Base-by-base conservation (phyloP, 768 basidiomycete species). In the Lactarius indigo region DNA sequence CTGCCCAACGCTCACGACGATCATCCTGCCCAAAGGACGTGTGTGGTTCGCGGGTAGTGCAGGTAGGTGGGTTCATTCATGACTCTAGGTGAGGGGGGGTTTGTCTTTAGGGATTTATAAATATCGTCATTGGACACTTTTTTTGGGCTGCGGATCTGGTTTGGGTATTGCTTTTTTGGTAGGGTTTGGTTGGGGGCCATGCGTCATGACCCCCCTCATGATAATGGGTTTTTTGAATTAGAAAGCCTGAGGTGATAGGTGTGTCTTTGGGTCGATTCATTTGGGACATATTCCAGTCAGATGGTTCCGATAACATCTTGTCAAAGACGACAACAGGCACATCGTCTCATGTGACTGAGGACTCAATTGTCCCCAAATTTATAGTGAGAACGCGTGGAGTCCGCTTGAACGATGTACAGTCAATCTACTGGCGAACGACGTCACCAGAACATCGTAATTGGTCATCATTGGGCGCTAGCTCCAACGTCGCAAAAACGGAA, bases 1-100 rank as follows among this genome's bases (percentile, higher is more conserved):
- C 30, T 89, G 87, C 73, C 84, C 85, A 4, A 85, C 86, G 0
- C 77, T 89, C 35, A 79, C 79, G 64, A 88, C 88, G 0, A 85
- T 89, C 61, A 87, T 89, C 18, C 75, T 89, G 0, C 87, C 88
- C 0, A 80, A 80, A 65, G 88, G 88, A 2, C 75, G 81, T 61
- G 82, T 88, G 9, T 89, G 88, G 88, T 87, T 86, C 61, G 65
- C 69, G 62, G 70, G 66, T 63, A 72, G 57, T 64, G 70, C 56
- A 68, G 73, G 54, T 60, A 68, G 42, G 33, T 65, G 64, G 64
- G 59, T 37, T 20, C 64, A 65, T 31, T 65, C 59, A 30, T 65
- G 60, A 61, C 39, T 50, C 47, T 23, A 50, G 26, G 7, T 13
- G 15, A n/a, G n/a, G 20, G 20, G 26, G 47, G 47, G 3, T 23